These are phyloP conservation scores for Apophysomyces trapeziformis DNA, from an alignment of 371 early-diverging fungal genomes.

Conservation along the genomic window DNA sequence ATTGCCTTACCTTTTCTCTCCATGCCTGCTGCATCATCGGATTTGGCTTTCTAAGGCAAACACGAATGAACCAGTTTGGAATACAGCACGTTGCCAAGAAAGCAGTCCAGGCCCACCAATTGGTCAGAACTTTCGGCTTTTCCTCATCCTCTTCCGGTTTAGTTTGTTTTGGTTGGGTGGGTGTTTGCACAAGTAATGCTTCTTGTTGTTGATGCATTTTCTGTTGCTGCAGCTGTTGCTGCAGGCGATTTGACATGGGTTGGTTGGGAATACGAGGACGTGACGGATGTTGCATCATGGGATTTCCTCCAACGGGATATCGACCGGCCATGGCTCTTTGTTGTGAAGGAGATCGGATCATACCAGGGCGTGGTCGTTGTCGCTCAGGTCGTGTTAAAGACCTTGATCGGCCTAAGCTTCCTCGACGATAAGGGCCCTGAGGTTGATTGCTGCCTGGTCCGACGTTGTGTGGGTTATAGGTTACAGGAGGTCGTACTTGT, in stretches of 20 bases:
- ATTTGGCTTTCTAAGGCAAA: constrained; percentile 48
- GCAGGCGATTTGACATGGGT: constrained; percentile 49
- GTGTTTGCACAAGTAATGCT: constrained; percentile 24
- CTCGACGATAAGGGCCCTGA: constrained; percentile 1
- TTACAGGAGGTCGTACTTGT: constrained; percentile 2
- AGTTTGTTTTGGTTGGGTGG: constrained; percentile 21
- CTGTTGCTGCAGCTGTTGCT: constrained; percentile 52
- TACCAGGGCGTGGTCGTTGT: constrained; percentile 48
- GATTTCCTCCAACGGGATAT: neutral
- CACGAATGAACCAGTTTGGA: constrained; percentile 55
- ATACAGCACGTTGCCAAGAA: constrained; percentile 60
- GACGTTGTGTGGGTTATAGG: neutral
- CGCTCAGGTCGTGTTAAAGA: constrained; percentile 52
- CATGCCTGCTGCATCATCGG: constrained; percentile 66
- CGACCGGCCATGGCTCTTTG: constrained; percentile 6
- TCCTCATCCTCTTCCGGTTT: constrained; percentile 33
- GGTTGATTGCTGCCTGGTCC: neutral
- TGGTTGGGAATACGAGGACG: constrained; percentile 18
- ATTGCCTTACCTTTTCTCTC: constrained; percentile 64
- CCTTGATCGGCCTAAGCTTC: constrained; percentile 33
- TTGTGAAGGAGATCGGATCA: constrained; percentile 48
- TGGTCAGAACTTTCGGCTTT: constrained; percentile 53
- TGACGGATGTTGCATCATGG: neutral
- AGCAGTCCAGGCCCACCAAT: constrained; percentile 59
- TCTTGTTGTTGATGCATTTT: constrained; percentile 45